Evolutionary conservation across 2,329 filamentous ascomycete species (phyloP), one percentile per base, ranked within the genome.

Genomic region (Diaporthe amygdali): DNA sequence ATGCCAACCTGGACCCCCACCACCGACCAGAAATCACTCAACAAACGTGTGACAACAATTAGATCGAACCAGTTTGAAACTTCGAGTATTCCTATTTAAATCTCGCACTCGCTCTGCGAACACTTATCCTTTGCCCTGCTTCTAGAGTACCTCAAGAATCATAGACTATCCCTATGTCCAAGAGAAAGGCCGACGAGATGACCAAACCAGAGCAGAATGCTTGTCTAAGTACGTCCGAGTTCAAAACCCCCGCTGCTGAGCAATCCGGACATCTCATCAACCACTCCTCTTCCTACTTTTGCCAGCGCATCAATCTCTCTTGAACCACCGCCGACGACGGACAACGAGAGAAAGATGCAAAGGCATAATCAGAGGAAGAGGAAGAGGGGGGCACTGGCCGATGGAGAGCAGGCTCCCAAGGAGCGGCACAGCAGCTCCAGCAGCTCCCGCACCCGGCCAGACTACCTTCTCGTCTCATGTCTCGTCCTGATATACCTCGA

Each of bases 171-270:
- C 39, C 56, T n/a, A 71, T 71, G 71, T 73, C 71, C 39, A 73
- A 73, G 64, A 73, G 69, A 71, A 73, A 72, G 67, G 37, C 66
- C 72, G 69, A 76, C 79, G 81, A 77, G 77, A 88, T 87, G 85
- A 83, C 86, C 80, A 85, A 85, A 78, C 85, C 87, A 78, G 86
- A 87, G 74, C 88, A 90, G 69, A 90, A 90, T 81, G 88, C 88
- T 78, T 90, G 88, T 82, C 85, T 90, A 80, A 90, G 87, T 89
- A 89, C 81, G 87, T 88, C 81, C 74, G 44, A 49, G 30, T 12
- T 44, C 44, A 49, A 76, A 76, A 78, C 76, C 76, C 76, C 76
- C 74, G 66, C 15, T n/a, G n/a, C n/a, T n/a, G n/a, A 34, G 30
- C n/a, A 47, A 52, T 47, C 52, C 17, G 30, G 10, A 9, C 41